Conservation (phyloP, 225 moss, liverwort and hornwort genomes). For the Bryum argenteum region DNA sequence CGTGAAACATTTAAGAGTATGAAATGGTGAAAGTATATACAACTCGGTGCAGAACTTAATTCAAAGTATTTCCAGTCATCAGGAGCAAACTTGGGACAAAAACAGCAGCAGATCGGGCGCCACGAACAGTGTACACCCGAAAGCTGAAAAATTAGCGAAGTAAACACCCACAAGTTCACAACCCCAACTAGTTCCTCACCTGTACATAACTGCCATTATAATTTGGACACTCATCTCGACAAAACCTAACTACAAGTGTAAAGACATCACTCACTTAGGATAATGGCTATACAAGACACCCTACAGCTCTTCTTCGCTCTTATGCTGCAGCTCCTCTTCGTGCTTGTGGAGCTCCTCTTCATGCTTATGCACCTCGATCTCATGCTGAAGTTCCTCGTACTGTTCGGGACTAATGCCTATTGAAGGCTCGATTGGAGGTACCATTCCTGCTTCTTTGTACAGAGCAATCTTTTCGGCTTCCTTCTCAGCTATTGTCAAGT, state of each 20-base stretch:
- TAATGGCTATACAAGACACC: neutral
- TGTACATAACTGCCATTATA: too few relatives aligned
- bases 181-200: too few relatives aligned
- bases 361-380: constrained; percentile 9
- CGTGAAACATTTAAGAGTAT: too few relatives aligned
- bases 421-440: constrained; percentile 40
- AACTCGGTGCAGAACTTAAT: too few relatives aligned
- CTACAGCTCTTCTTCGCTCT: constrained; percentile 28
- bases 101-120: too few relatives aligned
- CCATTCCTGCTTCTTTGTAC: constrained; percentile 32
- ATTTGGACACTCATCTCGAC: constrained; percentile 22
- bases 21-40: too few relatives aligned
- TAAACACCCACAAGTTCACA: too few relatives aligned
- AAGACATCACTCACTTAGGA: neutral
- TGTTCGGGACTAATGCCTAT: constrained; percentile 43
- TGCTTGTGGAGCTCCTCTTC: constrained; percentile 15
- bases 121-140: too few relatives aligned
- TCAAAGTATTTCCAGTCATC: too few relatives aligned
- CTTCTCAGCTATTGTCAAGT: constrained; percentile 34
- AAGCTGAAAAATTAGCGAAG: too few relatives aligned
- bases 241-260: neutral
- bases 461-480: constrained; percentile 50
- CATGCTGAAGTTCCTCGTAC: constrained; percentile 38
- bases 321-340: constrained; percentile 35
- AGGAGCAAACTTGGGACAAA: too few relatives aligned